Conservation (phyloP, 2,329 filamentous ascomycete species). For the Lasiodiplodia gonubiensis region DNA sequence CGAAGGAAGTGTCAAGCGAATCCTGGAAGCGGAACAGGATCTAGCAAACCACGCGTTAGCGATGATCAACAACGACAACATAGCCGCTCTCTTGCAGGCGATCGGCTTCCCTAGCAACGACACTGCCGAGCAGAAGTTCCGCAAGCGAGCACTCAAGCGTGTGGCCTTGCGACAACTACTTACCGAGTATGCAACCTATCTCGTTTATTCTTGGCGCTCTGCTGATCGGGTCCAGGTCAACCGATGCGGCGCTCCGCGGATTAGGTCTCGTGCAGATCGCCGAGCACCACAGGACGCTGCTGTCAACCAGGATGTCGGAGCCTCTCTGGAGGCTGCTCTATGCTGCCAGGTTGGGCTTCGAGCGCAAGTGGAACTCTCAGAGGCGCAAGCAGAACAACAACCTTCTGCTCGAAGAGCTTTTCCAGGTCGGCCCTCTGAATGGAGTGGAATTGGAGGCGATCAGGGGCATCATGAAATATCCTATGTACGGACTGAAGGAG, state of each 20-base stretch:
- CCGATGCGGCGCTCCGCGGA: background rate
- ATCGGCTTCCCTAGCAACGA: background rate
- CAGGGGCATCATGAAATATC: too few species aligned
- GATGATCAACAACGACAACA: background rate
- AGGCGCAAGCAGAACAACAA: too few species aligned
- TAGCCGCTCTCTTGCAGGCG: background rate
- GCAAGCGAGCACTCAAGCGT: slow-evolving; percentile 7
- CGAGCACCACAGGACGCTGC: background rate
- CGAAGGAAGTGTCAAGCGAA: too few species aligned
- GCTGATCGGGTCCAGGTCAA: background rate
- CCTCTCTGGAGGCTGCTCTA: background rate
- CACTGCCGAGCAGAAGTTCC: background rate
- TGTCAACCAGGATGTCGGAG: background rate
- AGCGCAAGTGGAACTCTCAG: background rate
- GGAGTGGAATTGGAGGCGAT: too few species aligned
- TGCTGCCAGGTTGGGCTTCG: background rate
- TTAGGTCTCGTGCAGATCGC: background rate
- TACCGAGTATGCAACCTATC: background rate
- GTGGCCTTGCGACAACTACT: slow-evolving; percentile 3
- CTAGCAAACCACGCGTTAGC: too few species aligned
- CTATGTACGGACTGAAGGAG: too few species aligned
- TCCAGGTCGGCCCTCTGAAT: too few species aligned
- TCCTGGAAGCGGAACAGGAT: too few species aligned
- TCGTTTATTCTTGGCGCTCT: background rate
- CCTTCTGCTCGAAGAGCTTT: too few species aligned